phyloP scores from a whole-genome alignment of 805 yeast species.

The Cyberlindnera maclurae region DNA sequence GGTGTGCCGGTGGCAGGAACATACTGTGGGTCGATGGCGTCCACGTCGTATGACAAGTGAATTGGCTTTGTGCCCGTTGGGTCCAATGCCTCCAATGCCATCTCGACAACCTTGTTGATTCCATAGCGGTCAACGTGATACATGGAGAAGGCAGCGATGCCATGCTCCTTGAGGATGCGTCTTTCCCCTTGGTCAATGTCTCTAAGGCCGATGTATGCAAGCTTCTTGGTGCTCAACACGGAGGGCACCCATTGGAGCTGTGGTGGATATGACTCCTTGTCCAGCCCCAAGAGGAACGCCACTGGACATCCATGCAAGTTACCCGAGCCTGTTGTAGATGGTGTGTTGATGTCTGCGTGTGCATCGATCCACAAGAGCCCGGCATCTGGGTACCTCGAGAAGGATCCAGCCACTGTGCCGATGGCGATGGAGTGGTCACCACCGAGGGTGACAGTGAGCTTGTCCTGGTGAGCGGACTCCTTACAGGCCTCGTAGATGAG shows the following conservation, averaged over 20 bases:
- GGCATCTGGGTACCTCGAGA: slow-evolving; percentile 75
- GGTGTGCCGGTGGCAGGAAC: slow-evolving; percentile 99
- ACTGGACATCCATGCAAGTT: slow-evolving; percentile 97
- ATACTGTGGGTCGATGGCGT: slow-evolving; percentile 88
- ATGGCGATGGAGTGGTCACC: slow-evolving; percentile 97
- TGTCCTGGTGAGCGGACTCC: slow-evolving; percentile 38
- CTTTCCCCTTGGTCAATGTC: slow-evolving; percentile 89
- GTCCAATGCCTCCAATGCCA: slow-evolving; percentile 77
- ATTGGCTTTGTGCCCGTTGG: slow-evolving; percentile 67
- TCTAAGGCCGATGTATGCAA: slow-evolving; percentile 90
- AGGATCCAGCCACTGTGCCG: slow-evolving; percentile 83
- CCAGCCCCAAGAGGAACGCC: slow-evolving; percentile 81
- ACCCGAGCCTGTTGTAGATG: slow-evolving; percentile 75
- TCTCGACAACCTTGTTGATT: slow-evolving; percentile 81
- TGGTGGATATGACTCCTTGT: slow-evolving; percentile 57
- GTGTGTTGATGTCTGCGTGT: slow-evolving; percentile 94
- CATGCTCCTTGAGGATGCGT: slow-evolving; percentile 57
- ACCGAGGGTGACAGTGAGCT: slow-evolving; percentile 79
- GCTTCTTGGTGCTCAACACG: slow-evolving; percentile 54
- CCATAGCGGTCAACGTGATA: slow-evolving; percentile 94
- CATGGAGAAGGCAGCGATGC: slow-evolving; percentile 87
- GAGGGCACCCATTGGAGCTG: slow-evolving; percentile 78
- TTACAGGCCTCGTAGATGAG: slow-evolving; percentile 55
- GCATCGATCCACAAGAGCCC: slow-evolving; percentile 96
- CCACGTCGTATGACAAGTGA: slow-evolving; percentile 91